phyloP scores from a whole-genome alignment of 2,329 filamentous ascomycete species.

The Penicillium sp. region DNA sequence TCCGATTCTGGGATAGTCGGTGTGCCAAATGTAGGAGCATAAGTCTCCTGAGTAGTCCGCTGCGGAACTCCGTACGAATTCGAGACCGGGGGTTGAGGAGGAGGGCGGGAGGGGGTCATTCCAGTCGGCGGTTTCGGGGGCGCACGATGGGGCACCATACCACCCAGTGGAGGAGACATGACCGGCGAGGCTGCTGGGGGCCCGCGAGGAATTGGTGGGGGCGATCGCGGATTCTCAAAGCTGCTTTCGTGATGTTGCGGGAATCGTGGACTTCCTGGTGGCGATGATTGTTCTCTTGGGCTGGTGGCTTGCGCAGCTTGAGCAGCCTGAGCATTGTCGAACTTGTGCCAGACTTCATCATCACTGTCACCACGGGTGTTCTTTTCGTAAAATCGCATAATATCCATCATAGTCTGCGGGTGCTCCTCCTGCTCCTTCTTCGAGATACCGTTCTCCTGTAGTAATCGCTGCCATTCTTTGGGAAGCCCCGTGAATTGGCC shows the following conservation, averaged over 20 bases:
- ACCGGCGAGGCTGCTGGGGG: slow-evolving; percentile 43
- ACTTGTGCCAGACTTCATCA: slow-evolving; percentile 89
- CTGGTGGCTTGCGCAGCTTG: slow-evolving; percentile 44
- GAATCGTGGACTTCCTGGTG: slow-evolving; percentile 76
- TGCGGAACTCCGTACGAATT: slow-evolving; percentile 40
- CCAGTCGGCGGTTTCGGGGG: slow-evolving; percentile 72
- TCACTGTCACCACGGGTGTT: slow-evolving; percentile 72
- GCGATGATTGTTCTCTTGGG: slow-evolving; percentile 48
- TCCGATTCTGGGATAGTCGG: slow-evolving; percentile 48
- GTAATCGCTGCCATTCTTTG: slow-evolving; percentile 92
- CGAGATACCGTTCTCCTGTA: slow-evolving; percentile 91
- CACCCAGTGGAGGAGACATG: slow-evolving; percentile 38
- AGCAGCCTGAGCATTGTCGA: slow-evolving; percentile 62
- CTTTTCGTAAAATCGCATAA: slow-evolving; percentile 95
- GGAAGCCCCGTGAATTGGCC: slow-evolving; percentile 94
- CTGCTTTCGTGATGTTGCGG: slow-evolving; percentile 82
- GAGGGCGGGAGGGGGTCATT: slow-evolving; percentile 35
- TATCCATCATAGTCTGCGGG: slow-evolving; percentile 88
- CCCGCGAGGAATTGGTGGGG: slow-evolving; percentile 69
- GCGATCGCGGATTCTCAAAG: slow-evolving; percentile 92
- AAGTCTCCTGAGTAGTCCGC: slow-evolving; percentile 50
- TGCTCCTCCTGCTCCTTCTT: slow-evolving; percentile 94
- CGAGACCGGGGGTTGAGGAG: slow-evolving; percentile 37
- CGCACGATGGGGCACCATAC: slow-evolving; percentile 67
- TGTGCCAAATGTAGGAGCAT: slow-evolving; percentile 33